A percentile compares a stretch with the other conserved stretches of the same genome.
These are phyloP conservation scores for Westerdykella aurantiaca DNA, from an alignment of 2,329 filamentous ascomycete genomes.

Conservation along the genomic window DNA sequence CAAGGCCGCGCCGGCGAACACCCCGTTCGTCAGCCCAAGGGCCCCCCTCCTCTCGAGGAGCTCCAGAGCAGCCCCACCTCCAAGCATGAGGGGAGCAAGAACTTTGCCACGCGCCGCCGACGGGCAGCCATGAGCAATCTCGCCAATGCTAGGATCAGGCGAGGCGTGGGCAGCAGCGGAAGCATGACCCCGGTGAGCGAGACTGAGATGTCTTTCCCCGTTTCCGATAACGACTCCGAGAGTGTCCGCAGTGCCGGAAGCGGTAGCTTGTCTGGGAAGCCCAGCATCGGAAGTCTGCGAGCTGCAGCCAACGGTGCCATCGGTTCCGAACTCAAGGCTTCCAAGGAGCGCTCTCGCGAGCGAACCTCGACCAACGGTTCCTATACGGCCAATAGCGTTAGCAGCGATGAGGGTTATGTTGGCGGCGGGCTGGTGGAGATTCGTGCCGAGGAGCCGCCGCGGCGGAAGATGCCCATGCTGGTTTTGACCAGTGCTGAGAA, in stretches of 20 bases:
- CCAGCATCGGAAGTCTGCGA: constrained; percentile 67
- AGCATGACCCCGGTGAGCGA: constrained; percentile 90
- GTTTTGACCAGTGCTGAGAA: constrained; percentile 86
- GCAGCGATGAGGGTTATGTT: constrained; percentile 56
- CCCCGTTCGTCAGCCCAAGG: constrained; percentile 84
- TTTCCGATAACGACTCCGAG: constrained; percentile 58
- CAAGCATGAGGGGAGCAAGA: constrained; percentile 92
- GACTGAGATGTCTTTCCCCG: constrained; percentile 61
- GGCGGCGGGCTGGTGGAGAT: constrained; percentile 52
- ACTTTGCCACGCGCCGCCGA: constrained; percentile 88
- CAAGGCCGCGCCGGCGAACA: constrained; percentile 92
- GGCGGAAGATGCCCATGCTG: constrained; percentile 79
- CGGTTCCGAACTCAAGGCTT: constrained; percentile 72
- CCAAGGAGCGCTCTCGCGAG: constrained; percentile 35
- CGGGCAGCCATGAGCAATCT: constrained; percentile 88
- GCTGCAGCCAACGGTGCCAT: constrained; percentile 78
- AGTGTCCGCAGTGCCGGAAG: constrained; percentile 58
- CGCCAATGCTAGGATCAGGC: constrained; percentile 80
- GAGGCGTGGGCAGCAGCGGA: constrained; percentile 60
- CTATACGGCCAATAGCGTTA: constrained; percentile 58
- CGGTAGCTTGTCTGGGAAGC: constrained; percentile 72
- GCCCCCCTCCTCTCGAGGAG: constrained; percentile 87
- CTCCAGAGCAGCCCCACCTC: constrained; percentile 82
- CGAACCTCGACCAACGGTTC: constrained; percentile 35
- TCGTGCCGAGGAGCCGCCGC: constrained; percentile 52